Evolutionary conservation across 305 asterid genomes (phyloP), one percentile per base, ranked within the genome.

Genomic region (Fraxinus angustifolia): DNA sequence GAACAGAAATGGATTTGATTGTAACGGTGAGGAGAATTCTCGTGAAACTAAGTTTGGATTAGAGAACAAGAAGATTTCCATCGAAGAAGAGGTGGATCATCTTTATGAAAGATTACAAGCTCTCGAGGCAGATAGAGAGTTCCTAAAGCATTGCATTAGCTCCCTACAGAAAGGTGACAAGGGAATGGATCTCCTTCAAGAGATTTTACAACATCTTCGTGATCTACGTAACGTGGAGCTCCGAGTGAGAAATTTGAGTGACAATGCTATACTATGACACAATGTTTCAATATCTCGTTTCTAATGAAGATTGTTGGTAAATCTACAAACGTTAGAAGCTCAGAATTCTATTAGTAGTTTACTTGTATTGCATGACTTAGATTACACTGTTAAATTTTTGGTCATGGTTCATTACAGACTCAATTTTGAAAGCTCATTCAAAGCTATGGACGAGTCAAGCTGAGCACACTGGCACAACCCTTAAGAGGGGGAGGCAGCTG

Each of bases 111-210:
- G 98, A 88, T 78, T 96, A 74, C 98, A 93, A 86, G 98, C 99
- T 40, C 97, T 96, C 31, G 99, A 96, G 84, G 97, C 98, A 4
- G 99, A 96, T 73, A 87, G 93, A 78, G 97, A 93, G 91, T 96
- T 96, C 85, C 87, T 96, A 56, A 94, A 93, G 88, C 97, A 96
- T 31, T 96, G 98, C 92, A 83, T 94, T 21, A 88, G 95, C 84
- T 96, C 98, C 42, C 87, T 96, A 50, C 92, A 90, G 87, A 93
- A 96, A 89, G 98, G 99, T 5, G 98, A 94, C 83, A 96, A 94
- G 80, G 99, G 98, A 12, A 89, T 94, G 91, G 91, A 91, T 88
- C 97, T 95, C 79, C 97, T 95, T 45, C 97, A 96, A 85, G 98
- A 96, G 73, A 96, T 96, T 84, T 77, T 96, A 31, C 99, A 92